phyloP scores from a whole-genome alignment of 2,329 filamentous ascomycete species.

The Colletotrichum sp. region DNA sequence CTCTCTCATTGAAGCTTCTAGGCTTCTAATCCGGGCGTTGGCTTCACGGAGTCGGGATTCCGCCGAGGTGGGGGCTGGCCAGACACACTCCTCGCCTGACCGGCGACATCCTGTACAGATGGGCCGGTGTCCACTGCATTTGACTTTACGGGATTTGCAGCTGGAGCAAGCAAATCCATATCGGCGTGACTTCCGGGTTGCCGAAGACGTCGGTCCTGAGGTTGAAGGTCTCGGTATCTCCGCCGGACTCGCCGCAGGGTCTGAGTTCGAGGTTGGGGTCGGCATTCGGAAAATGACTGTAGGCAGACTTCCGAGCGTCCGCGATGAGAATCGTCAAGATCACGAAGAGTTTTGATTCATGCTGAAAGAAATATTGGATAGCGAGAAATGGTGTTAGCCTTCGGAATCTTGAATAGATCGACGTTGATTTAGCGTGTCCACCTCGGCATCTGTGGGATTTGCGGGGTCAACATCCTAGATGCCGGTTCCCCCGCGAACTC shows the following conservation, averaged over 20 bases:
- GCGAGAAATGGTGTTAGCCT: not conserved
- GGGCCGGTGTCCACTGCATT: constrained; percentile 15
- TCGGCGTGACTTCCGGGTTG: not conserved
- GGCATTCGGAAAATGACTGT: not conserved
- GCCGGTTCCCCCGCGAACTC: not conserved
- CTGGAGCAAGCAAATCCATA: constrained; percentile 15
- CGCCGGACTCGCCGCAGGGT: not conserved
- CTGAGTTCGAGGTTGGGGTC: not conserved
- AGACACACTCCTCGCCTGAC: constrained; percentile 6
- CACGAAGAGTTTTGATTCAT: not conserved
- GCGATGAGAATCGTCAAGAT: not conserved
- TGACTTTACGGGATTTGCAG: constrained; percentile 20
- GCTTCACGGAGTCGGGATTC: constrained; percentile 7
- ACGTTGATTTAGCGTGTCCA: not conserved
- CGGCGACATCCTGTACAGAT: constrained; percentile 11
- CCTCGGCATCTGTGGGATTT: not conserved
- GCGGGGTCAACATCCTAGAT: not conserved
- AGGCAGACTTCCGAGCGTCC: not conserved
- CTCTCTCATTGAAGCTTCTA: not conserved
- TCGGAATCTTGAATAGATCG: not conserved
- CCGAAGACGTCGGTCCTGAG: not conserved
- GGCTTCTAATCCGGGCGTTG: constrained; percentile 2
- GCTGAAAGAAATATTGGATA: not conserved
- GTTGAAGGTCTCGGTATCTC: not conserved
- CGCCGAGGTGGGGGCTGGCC: not conserved